These are phyloP conservation scores for Kazachstania kunashirensis DNA, from an alignment of 805 yeast species.

Conservation along the genomic window DNA sequence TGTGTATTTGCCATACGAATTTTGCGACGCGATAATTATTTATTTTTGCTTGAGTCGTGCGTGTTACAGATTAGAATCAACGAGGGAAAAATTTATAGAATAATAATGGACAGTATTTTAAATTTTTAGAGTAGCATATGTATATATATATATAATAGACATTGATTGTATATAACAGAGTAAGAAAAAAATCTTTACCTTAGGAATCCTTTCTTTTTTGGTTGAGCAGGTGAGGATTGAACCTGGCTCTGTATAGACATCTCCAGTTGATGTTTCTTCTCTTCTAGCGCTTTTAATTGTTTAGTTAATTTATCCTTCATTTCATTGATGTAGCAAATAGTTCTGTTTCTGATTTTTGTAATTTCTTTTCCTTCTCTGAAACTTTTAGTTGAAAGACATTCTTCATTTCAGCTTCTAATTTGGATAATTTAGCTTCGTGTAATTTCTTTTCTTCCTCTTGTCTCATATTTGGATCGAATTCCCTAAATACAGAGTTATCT, in stretches of 20 bases:
- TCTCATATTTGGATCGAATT: slow-evolving; percentile 83
- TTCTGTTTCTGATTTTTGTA: slow-evolving; percentile 94
- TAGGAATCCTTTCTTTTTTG: slow-evolving; percentile 72
- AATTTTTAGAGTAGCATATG: background rate
- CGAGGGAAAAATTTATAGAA: no score
- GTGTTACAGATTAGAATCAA: no score
- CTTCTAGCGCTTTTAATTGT: slow-evolving; percentile 84
- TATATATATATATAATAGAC: slow-evolving; percentile 2
- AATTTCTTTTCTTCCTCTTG: slow-evolving; percentile 88
- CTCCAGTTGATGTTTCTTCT: slow-evolving; percentile 75
- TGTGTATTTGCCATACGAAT: no score
- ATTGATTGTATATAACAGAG: background rate
- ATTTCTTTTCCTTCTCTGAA: slow-evolving; percentile 89
- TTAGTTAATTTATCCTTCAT: slow-evolving; percentile 89
- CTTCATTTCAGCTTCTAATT: slow-evolving; percentile 95
- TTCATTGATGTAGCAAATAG: slow-evolving; percentile 88
- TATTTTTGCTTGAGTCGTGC: no score
- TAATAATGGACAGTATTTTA: no score
- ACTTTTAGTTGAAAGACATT: slow-evolving; percentile 94
- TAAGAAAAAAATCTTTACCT: slow-evolving; percentile 3
- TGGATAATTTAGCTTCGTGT: slow-evolving; percentile 88
- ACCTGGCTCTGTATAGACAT: slow-evolving; percentile 29
- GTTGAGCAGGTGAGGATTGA: slow-evolving; percentile 40
- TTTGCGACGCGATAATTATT: no score
- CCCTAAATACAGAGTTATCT: slow-evolving; percentile 87